These are phyloP conservation scores for Periconia digitata DNA, from an alignment of 2,329 filamentous ascomycete species.

Conservation along the genomic window DNA sequence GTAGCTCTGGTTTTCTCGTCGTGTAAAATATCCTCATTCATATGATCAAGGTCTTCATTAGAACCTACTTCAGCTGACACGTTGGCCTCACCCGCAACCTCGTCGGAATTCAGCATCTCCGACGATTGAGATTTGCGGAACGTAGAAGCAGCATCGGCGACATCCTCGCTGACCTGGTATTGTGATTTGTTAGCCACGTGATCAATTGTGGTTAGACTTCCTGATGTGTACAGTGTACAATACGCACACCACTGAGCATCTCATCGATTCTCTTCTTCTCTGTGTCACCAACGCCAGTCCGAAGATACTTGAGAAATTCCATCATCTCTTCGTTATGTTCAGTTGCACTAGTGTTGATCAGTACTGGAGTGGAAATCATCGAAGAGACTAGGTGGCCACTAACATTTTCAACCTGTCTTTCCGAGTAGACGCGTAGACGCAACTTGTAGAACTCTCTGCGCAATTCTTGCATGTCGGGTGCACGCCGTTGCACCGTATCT, in stretches of 20 bases:
- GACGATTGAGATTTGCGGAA: conserved; percentile 11
- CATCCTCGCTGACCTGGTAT: conserved; percentile 18
- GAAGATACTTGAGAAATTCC: conserved; percentile 24
- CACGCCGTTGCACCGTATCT: conserved; percentile 42
- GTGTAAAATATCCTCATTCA: conserved; percentile 26
- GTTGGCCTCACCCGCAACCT: conserved; percentile 19
- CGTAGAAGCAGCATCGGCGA: conserved; percentile 19
- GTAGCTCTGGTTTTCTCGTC: conserved; percentile 26
- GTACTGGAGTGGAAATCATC: conserved; percentile 3
- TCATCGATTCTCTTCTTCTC: conserved; percentile 23
- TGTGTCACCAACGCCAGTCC: conserved; percentile 8
- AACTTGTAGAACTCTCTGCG: conserved; percentile 23
- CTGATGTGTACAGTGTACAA: too few species aligned
- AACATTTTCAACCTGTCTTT: conserved; percentile 40
- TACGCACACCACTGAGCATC: conserved; percentile 19
- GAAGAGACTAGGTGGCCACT: conserved; percentile 5
- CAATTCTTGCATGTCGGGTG: conserved; percentile 40
- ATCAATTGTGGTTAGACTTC: too few species aligned
- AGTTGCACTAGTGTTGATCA: conserved; percentile 22
- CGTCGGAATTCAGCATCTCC: conserved; percentile 1
- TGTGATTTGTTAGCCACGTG: conserved; percentile 3
- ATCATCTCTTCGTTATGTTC: conserved; percentile 33
- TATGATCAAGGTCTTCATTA: conserved; percentile 21
- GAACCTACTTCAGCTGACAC: conserved; percentile 28
- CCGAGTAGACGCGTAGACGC: conserved; percentile 38